Evolutionary conservation across 805 yeast species (phyloP), one percentile per base, ranked within the genome.

Genomic region (Groenewaldozyma tartarivorans): DNA sequence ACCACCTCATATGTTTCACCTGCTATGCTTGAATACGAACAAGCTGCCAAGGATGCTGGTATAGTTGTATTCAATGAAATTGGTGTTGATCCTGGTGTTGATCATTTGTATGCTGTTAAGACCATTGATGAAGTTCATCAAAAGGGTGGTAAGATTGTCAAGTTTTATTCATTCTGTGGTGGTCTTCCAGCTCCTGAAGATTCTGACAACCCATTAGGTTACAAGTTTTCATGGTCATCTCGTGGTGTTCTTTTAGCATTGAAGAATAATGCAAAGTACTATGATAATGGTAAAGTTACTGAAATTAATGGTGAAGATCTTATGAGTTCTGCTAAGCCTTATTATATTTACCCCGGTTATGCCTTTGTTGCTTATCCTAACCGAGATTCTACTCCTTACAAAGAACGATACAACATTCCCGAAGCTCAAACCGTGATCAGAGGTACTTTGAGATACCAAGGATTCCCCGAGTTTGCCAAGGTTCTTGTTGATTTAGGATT

Each of bases 161-260:
- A 95, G 4, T 92, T 92, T 77, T 69, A 87, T 55, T 85, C 96
- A 5, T 92, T 85, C 81, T 92, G 98, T 69, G 98, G 98, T 68
- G 98, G 98, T 57, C 75, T 92, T 58, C 97, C 97, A 50, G 92
- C 98, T 24, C 96, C 98, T 49, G 98, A 90, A 69, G 77, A 81
- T 65, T 90, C 97, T 22, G 95, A 87, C 69, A 92, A 92, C 69
- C 98, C 98, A 44, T 73, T 92, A 62, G 98, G 98, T 54, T 92
- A 92, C 78, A 92, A 92, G 72, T 92, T 92, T 69, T 88, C 97
- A 33, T 92, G 98, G 98, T 86, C 96, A 24, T 88, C 97, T 29
- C 80, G 98, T 67, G 98, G 98, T 67, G 97, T 92, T 33, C 69
- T 92, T 59, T 75, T 92, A 57, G 98, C 98, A 16, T 75, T 92